A percentile compares a stretch with the other conserved stretches of the same genome.
Evolutionary conservation across 2,329 filamentous ascomycete species (phyloP).

Genomic region (Hypoxylon sp.): DNA sequence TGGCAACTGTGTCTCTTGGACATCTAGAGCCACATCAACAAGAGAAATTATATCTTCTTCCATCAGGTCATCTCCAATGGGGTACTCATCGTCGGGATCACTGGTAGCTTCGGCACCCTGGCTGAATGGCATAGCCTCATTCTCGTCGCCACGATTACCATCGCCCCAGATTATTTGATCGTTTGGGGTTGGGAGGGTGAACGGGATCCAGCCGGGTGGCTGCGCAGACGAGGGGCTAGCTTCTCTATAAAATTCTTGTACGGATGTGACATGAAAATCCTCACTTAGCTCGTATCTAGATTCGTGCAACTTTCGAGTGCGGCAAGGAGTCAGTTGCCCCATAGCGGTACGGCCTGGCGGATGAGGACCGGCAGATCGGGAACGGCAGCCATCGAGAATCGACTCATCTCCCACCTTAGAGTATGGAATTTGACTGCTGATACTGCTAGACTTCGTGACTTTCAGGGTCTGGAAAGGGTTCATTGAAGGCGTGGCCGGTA

Average conservation of each 20-base stretch:
- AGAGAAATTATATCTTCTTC: constrained; percentile 47
- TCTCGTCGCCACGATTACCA: neutral
- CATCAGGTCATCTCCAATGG: constrained; percentile 41
- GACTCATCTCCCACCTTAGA: constrained; percentile 5
- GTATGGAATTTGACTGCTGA: neutral
- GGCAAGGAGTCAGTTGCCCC: constrained; percentile 36
- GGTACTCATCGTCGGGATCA: constrained; percentile 42
- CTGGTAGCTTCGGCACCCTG: neutral
- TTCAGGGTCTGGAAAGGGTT: constrained; percentile 39
- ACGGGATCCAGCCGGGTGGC: neutral
- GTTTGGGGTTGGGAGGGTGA: neutral
- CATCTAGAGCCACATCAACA: constrained; percentile 15
- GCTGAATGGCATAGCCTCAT: neutral
- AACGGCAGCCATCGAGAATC: neutral
- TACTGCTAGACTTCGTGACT: constrained; percentile 36
- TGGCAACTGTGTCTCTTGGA: constrained; percentile 44
- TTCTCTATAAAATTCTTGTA: neutral
- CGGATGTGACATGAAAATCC: neutral
- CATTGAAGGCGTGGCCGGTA: constrained; percentile 25
- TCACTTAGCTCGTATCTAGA: neutral
- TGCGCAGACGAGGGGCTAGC: neutral
- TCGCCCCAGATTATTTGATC: neutral
- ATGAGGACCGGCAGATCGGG: constrained; percentile 9
- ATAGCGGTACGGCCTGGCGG: constrained; percentile 29
- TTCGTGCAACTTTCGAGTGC: constrained; percentile 7